Percentiles rank a stretch among this genome's conserved stretches.
Evolutionary conservation across 2,329 filamentous ascomycete species (phyloP).

Genomic region (Talaromyces rugulosus): DNA sequence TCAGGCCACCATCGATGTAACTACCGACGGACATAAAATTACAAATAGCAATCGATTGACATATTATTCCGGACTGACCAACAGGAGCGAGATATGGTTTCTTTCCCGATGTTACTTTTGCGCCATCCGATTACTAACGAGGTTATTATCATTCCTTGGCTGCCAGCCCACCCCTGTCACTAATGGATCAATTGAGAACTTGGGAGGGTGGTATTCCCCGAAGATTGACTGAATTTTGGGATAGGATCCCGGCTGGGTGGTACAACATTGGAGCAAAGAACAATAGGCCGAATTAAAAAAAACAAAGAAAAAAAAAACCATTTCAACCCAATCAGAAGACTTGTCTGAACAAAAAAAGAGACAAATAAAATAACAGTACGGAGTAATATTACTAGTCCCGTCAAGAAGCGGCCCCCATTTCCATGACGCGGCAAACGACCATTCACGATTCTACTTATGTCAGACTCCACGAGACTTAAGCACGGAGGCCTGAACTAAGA

Average conservation of each 20-base stretch:
- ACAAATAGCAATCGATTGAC: background rate
- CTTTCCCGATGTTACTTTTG: background rate
- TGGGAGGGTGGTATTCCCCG: background rate
- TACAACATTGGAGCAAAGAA: background rate
- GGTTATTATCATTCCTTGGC: background rate
- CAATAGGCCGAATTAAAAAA: background rate
- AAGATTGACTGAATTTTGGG: background rate
- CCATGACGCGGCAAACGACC: background rate
- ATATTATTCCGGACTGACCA: background rate
- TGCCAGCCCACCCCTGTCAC: background rate
- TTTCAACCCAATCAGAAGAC: background rate
- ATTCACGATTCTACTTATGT: background rate
- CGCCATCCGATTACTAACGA: background rate
- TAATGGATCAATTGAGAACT: background rate
- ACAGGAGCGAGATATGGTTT: background rate
- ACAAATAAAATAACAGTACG: background rate
- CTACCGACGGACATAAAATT: background rate
- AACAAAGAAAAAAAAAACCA: background rate
- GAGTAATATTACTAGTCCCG: background rate
- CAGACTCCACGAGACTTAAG: background rate
- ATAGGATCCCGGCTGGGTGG: background rate
- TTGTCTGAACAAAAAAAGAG: background rate
- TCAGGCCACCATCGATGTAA: background rate
- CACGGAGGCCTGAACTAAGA: background rate
- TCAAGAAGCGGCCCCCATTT: background rate